Base-by-base conservation (phyloP, 148 eudicot genomes). In the Cornus controversa region DNA sequence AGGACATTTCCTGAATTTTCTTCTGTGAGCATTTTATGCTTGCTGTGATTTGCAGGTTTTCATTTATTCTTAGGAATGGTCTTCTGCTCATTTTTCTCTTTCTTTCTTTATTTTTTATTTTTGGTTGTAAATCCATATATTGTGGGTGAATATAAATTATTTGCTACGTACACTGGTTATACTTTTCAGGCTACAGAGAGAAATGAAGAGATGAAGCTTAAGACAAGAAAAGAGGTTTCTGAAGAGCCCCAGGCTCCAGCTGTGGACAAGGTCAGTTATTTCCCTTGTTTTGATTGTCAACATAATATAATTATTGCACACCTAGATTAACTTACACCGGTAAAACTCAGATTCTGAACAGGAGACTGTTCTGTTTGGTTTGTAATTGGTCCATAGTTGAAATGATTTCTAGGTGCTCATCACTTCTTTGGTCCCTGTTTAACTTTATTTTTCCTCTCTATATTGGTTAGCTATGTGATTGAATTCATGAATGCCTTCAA, bases 201-300 rank as follows among this genome's bases (percentile, higher is more conserved):
- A 77, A 90, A 87, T 68, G 99, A 96, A 82, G 93, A 87, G 69
- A 77, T 81, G 84, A 92, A 69, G 79, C 85, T 77, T 81, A 91
- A 86, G 86, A 83, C 97, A 34, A 88, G 89, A 86, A 83, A 86
- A 80, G 97, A 92, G 68, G 79, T 74, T 74, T 73, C 84, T 70
- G 91, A 78, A 79, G 95, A 89, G 81, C 87, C 91, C 10, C 81
- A 40, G 24, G 73, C 86, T 54, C 87, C 82, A 16, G 86, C 62
- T 14, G 87, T 76, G 75, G 98, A 96, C 85, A 96, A 89, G 99
- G 99, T 96, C 45, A 72, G 86, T 79, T 14, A 70, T 84, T 78
- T 53, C 25, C 26, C 54, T 67, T 45, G 70, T 28, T 34, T 70
- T 34, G 74, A 47, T 75, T 42, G 60, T 13, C 64, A 66, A 18